Conservation (phyloP, 805 yeast genomes). For the Metschnikowia cubensis region DNA sequence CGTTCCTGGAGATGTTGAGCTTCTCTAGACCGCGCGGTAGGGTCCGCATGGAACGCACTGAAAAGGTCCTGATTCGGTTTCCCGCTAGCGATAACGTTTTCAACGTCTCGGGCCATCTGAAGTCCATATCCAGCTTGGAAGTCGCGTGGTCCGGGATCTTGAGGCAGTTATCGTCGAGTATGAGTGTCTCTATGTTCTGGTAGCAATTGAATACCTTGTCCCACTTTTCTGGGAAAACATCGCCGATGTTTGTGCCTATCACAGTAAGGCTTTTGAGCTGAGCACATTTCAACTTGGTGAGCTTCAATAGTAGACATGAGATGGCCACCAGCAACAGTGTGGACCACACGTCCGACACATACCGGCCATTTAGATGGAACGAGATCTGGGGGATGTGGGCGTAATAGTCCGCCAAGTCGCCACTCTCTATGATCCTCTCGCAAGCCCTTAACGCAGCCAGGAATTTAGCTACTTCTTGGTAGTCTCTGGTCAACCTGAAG, state of each 20-base stretch:
- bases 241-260: conserved; percentile 33
- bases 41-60: conserved; percentile 18
- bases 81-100: conserved; percentile 22
- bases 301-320: conserved; percentile 24
- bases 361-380: conserved; percentile 26
- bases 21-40: conserved; percentile 27
- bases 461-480: conserved; percentile 14
- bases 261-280: conserved; percentile 24
- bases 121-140: conserved; percentile 1
- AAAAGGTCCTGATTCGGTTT: conserved; percentile 22
- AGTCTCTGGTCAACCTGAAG: conserved; percentile 6
- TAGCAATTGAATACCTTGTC: conserved; percentile 25
- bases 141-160: neutral
- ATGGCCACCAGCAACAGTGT: conserved; percentile 28
- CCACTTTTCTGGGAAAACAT: conserved; percentile 30
- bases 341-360: conserved; percentile 25
- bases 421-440: conserved; percentile 8
- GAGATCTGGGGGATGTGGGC: conserved; percentile 18
- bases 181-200: conserved; percentile 18
- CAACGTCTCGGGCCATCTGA: conserved; percentile 25
- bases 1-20: conserved; percentile 23
- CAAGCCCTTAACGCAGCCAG: conserved; percentile 14
- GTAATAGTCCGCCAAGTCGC: conserved; percentile 7
- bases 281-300: conserved; percentile 16
- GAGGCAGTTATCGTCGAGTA: conserved; percentile 23